Evolutionary conservation across 2,329 filamentous ascomycete species (phyloP).

Genomic region (Penicillium fuscoglaucum): DNA sequence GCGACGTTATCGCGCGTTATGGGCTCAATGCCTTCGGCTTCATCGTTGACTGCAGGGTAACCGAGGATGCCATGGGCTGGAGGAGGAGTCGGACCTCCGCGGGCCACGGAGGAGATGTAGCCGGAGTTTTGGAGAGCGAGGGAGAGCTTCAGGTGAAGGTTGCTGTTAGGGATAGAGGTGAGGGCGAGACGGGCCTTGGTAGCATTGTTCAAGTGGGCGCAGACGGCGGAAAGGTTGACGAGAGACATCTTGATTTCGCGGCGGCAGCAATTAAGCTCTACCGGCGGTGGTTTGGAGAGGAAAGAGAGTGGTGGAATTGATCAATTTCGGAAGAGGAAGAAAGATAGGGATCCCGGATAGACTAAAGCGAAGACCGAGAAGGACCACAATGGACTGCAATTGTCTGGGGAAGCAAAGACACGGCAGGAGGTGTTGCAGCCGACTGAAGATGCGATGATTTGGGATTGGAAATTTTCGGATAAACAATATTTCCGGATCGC

Average conservation of each 20-base stretch:
- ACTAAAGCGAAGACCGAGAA: background rate
- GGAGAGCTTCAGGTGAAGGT: constrained; percentile 73
- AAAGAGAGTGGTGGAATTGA: constrained; percentile 6
- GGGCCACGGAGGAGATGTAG: constrained; percentile 77
- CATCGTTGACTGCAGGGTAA: constrained; percentile 44
- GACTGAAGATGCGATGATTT: constrained; percentile 7
- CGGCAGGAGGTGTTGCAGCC: constrained; percentile 7
- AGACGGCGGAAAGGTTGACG: constrained; percentile 73
- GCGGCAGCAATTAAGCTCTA: constrained; percentile 23
- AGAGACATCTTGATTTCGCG: constrained; percentile 62
- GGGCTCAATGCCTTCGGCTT: constrained; percentile 45
- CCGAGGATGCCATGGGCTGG: constrained; percentile 55
- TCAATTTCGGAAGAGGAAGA: background rate
- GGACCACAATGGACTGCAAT: constrained; percentile 6
- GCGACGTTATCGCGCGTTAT: constrained; percentile 72
- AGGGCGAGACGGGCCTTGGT: constrained; percentile 78
- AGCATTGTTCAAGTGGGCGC: constrained; percentile 89
- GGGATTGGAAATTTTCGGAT: constrained; percentile 41
- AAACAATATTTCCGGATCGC: constrained; percentile 26
- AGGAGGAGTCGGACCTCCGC: constrained; percentile 64
- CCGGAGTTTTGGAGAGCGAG: constrained; percentile 79
- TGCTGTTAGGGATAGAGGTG: constrained; percentile 78
- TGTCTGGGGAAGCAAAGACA: background rate
- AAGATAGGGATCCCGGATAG: background rate
- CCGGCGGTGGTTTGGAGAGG: constrained; percentile 8